A percentile compares a stretch with the other conserved stretches of the same genome.
phyloP scores from a whole-genome alignment of 176 grass and related monocot genomes.

The Aegilops longissima region DNA sequence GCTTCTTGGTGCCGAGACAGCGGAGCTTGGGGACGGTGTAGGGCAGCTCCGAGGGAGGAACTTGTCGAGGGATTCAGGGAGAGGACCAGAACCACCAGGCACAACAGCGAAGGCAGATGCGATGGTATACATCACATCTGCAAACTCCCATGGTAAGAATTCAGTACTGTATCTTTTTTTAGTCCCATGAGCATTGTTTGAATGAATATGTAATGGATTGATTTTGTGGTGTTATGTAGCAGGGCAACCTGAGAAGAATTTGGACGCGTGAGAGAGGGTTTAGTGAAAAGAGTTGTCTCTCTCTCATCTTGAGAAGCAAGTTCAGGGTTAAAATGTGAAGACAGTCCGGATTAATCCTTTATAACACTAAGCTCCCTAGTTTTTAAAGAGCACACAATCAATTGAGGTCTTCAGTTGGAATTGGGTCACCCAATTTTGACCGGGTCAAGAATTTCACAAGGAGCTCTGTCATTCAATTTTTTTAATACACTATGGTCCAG shows the following conservation, averaged over 20 bases:
- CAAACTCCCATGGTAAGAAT: neutral
- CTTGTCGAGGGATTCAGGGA: constrained; percentile 27
- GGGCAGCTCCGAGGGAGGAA: constrained; percentile 19
- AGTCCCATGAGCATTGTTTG: neutral
- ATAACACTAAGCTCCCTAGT: too few relatives aligned
- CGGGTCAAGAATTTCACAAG: too few relatives aligned
- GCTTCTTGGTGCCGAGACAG: too few relatives aligned
- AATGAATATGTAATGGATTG: neutral
- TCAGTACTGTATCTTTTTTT: neutral
- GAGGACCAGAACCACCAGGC: constrained; percentile 6
- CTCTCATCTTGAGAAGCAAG: neutral
- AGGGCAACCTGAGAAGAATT: neutral
- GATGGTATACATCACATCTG: constrained; percentile 40
- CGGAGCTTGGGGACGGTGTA: too few relatives aligned
- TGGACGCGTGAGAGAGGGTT: neutral
- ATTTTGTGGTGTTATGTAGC: neutral
- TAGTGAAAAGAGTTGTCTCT: neutral
- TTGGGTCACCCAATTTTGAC: too few relatives aligned
- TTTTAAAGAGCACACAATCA: too few relatives aligned
- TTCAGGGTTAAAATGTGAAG: neutral
- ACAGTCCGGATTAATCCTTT: neutral
- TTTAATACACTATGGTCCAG: too few relatives aligned
- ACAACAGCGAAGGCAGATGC: neutral
- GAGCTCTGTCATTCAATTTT: too few relatives aligned
- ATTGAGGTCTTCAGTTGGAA: too few relatives aligned